Conservation (phyloP, 1,139 yeast genomes). For the Hyphopichia buzzinii region DNA sequence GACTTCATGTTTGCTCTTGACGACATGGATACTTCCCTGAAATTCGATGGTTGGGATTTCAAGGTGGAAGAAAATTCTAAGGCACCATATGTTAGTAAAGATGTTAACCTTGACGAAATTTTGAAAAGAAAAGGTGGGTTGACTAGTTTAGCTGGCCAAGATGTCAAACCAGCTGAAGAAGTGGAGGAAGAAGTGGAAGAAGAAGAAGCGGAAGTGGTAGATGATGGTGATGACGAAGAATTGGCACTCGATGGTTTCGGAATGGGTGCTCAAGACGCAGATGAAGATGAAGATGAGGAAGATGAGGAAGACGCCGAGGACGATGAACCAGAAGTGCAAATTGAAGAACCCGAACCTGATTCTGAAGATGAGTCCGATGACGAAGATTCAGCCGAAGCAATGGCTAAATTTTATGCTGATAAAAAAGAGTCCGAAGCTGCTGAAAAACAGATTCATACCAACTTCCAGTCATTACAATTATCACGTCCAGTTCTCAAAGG, state of each 20-base stretch:
- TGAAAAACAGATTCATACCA: constrained; percentile 47
- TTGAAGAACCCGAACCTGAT: constrained; percentile 19
- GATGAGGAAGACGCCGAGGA: constrained; percentile 19
- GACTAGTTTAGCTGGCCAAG: constrained; percentile 47
- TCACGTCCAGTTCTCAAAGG: constrained; percentile 91
- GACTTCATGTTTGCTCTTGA: constrained; percentile 69
- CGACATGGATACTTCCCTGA: constrained; percentile 46
- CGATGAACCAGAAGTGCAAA: constrained; percentile 25
- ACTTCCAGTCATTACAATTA: constrained; percentile 74
- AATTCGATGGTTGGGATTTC: constrained; percentile 83
- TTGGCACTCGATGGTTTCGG: constrained; percentile 73
- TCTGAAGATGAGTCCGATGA: constrained; percentile 27
- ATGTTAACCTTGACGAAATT: constrained; percentile 84
- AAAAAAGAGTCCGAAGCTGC: constrained; percentile 46
- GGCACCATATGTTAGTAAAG: constrained; percentile 34
- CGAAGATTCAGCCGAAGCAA: constrained; percentile 70
- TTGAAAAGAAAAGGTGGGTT: constrained; percentile 80
- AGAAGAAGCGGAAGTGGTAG: constrained; percentile 23
- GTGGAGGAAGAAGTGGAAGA: constrained; percentile 28
- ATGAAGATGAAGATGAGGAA: constrained; percentile 18
- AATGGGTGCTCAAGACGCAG: constrained; percentile 51
- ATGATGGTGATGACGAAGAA: constrained; percentile 48
- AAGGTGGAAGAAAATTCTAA: constrained; percentile 41
- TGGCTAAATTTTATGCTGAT: constrained; percentile 65
- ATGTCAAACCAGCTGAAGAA: constrained; percentile 29